Percentiles rank a stretch among this genome's conserved stretches.
Conservation (phyloP, 2,329 filamentous ascomycete species). For the Coniochaeta hoffmannii region DNA sequence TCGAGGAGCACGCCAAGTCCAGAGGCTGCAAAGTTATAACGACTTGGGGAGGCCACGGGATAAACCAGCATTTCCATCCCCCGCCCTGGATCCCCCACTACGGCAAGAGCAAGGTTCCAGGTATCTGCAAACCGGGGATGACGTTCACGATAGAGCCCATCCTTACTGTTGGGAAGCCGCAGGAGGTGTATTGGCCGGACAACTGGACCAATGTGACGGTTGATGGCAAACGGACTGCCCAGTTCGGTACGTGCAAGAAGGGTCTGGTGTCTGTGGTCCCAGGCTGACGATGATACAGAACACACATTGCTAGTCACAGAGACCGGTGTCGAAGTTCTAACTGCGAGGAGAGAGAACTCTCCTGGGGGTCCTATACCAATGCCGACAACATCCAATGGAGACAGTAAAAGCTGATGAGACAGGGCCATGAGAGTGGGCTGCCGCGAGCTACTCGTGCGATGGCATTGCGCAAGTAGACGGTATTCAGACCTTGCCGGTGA, state of each 20-base stretch:
- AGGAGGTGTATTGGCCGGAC: conserved; percentile 94
- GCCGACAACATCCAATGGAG: conserved; percentile 21
- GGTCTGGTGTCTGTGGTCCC: not conserved
- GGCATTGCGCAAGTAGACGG: not conserved
- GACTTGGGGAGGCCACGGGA: conserved; percentile 92
- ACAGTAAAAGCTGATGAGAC: not conserved
- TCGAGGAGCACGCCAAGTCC: conserved; percentile 88
- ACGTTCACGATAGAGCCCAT: conserved; percentile 99
- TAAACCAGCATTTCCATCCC: conserved; percentile 89
- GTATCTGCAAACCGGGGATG: conserved; percentile 91
- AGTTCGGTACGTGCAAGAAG: conserved; percentile 65
- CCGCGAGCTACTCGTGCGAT: not conserved
- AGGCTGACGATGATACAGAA: conserved; percentile 36
- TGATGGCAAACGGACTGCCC: conserved; percentile 86
- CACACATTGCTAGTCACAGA: conserved; percentile 81
- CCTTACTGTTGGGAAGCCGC: conserved; percentile 86
- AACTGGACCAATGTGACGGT: conserved; percentile 96
- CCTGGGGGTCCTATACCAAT: conserved; percentile 68
- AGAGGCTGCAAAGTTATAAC: conserved; percentile 84
- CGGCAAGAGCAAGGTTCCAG: conserved; percentile 95
- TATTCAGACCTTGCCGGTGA: too few relatives aligned
- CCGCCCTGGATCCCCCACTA: conserved; percentile 95
- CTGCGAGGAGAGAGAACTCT: conserved; percentile 62
- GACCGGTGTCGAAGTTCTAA: conserved; percentile 75
- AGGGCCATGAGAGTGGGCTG: not conserved